Evolutionary conservation across 2,329 filamentous ascomycete species (phyloP).

Genomic region (Diaporthe humulicola): DNA sequence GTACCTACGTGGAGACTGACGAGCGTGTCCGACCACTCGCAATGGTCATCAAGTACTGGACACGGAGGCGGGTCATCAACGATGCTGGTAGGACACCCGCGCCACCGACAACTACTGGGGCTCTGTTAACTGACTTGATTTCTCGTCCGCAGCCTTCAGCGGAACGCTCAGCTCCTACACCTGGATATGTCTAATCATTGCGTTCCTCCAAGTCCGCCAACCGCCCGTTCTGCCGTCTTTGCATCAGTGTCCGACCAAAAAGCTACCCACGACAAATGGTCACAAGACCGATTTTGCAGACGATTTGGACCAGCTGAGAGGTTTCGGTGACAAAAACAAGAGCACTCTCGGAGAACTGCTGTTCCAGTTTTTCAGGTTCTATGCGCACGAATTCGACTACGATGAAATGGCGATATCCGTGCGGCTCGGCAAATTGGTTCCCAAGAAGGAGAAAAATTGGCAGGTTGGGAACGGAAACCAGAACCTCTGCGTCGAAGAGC

Average conservation of each 20-base stretch:
- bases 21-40: constrained; percentile 90
- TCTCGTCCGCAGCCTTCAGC: constrained; percentile 76
- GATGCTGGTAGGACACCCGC: constrained; percentile 83
- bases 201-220: constrained; percentile 89
- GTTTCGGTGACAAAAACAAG: constrained; percentile 83
- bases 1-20: constrained; percentile 95
- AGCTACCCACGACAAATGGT: constrained; percentile 73
- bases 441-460: constrained; percentile 91
- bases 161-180: constrained; percentile 98
- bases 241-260: constrained; percentile 78
- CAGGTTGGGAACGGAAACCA: constrained; percentile 83
- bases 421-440: constrained; percentile 81
- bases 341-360: constrained; percentile 88
- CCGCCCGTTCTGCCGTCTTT: constrained; percentile 88
- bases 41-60: constrained; percentile 99
- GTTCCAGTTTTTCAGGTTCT: constrained; percentile 96
- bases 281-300: constrained; percentile 86
- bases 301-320: constrained; percentile 79
- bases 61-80: constrained; percentile 90
- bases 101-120: neutral
- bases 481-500: constrained; percentile 93
- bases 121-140: constrained; percentile 30
- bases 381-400: constrained; percentile 93
- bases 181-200: constrained; percentile 99
- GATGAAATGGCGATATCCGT: constrained; percentile 88